phyloP scores from a whole-genome alignment of 2,329 filamentous ascomycete genomes.

The Pseudogymnoascus pannorum region DNA sequence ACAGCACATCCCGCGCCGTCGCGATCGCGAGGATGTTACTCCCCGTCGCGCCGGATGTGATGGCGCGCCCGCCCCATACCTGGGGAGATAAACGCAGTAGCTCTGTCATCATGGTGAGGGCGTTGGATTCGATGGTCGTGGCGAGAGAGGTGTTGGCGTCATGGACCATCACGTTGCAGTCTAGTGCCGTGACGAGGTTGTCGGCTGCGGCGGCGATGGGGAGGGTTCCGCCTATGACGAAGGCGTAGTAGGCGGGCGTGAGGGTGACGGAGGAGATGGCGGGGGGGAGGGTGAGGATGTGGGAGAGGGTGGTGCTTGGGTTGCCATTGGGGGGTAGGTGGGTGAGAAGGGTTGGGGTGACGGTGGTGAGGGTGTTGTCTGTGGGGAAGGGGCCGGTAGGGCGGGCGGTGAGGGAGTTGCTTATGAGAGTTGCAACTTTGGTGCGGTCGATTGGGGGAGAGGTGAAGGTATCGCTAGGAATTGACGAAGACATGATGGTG shows the following conservation, averaged over 20 bases:
- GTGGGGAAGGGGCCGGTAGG: background rate
- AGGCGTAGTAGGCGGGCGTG: conserved; percentile 63
- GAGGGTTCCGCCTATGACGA: conserved; percentile 76
- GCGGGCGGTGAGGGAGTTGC: background rate
- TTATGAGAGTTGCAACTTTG: background rate
- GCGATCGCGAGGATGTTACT: conserved; percentile 60
- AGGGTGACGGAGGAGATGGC: background rate
- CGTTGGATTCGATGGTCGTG: conserved; percentile 68
- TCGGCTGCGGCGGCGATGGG: conserved; percentile 77
- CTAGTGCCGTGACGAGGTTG: conserved; percentile 69
- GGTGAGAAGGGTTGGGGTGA: background rate
- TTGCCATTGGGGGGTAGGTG: background rate
- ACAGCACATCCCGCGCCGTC: conserved; percentile 62
- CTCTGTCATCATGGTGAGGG: conserved; percentile 61
- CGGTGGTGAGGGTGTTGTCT: background rate
- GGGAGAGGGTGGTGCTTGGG: background rate
- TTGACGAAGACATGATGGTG: background rate
- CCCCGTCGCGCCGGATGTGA: conserved; percentile 67
- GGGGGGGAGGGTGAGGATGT: background rate
- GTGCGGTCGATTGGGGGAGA: background rate
- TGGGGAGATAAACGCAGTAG: conserved; percentile 52
- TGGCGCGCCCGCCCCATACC: conserved; percentile 65
- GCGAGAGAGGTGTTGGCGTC: conserved; percentile 66
- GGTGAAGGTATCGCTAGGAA: background rate
- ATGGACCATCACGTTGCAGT: conserved; percentile 82